Evolutionary conservation across 345 rosid genomes (phyloP).

Genomic region (Excoecaria agallocha): DNA sequence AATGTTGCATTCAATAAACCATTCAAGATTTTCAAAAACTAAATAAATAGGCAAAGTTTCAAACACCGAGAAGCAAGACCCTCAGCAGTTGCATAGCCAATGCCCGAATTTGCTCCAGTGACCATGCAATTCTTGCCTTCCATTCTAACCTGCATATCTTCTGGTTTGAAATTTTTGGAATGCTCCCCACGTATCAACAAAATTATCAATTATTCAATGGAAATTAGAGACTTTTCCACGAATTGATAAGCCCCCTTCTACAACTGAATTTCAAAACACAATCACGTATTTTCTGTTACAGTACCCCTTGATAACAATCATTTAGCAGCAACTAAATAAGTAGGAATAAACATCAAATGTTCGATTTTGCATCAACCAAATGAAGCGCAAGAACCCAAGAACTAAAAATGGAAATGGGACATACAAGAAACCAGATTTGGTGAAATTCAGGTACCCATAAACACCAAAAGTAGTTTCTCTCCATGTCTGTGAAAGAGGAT

Average conservation of each 20-base stretch:
- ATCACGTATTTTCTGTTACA: not conserved
- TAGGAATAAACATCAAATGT: not conserved
- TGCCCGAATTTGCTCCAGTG: slow-evolving; percentile 94
- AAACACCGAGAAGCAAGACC: slow-evolving; percentile 86
- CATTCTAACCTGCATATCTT: slow-evolving; percentile 56
- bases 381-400: not conserved
- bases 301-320: not conserved
- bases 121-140: slow-evolving; percentile 80
- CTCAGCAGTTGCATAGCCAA: slow-evolving; percentile 87
- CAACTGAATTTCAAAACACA: not conserved
- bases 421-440: slow-evolving; percentile 75
- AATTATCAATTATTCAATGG: not conserved
- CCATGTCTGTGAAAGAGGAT: slow-evolving; percentile 53
- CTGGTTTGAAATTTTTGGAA: slow-evolving; percentile 61
- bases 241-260: too few species aligned
- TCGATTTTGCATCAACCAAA: not conserved
- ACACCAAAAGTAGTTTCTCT: slow-evolving; percentile 69
- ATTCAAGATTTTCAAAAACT: not conserved
- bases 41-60: slow-evolving; percentile 13
- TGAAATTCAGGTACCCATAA: slow-evolving; percentile 78
- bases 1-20: not conserved
- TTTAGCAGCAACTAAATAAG: not conserved
- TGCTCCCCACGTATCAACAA: slow-evolving; percentile 49
- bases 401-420: slow-evolving; percentile 18
- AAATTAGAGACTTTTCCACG: not conserved